These are phyloP conservation scores for Mycena polygramma DNA, from an alignment of 768 basidiomycete genomes.

Conservation along the genomic window DNA sequence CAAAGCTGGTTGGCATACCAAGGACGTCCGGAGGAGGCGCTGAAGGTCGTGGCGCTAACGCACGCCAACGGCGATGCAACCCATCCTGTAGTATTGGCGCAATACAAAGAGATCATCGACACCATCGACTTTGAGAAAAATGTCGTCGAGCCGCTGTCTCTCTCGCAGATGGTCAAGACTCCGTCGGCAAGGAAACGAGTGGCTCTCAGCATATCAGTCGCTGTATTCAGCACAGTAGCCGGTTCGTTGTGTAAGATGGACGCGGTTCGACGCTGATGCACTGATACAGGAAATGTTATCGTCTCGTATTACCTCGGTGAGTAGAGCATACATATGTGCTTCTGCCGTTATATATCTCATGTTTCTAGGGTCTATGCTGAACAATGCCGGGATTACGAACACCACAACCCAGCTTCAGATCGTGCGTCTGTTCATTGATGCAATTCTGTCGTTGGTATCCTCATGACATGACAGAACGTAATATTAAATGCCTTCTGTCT, in stretches of 20 bases:
- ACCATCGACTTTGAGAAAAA: constrained; percentile 48
- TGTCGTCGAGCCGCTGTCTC: constrained; percentile 34
- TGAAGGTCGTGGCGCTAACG: constrained; percentile 45
- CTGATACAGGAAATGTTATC: constrained; percentile 39
- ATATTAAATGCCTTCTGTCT: constrained; percentile 43
- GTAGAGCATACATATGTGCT: not conserved
- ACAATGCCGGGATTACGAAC: constrained; percentile 39
- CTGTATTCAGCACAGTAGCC: constrained; percentile 43
- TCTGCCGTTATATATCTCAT: not conserved
- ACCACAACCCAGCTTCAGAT: constrained; percentile 41
- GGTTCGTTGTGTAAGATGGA: constrained; percentile 20
- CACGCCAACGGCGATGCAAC: constrained; percentile 44
- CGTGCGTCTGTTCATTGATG: constrained; percentile 12
- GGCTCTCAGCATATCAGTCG: constrained; percentile 37
- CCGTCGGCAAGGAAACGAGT: constrained; percentile 41
- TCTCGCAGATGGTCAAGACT: constrained; percentile 39
- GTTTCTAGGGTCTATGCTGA: constrained; percentile 33
- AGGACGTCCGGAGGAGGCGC: constrained; percentile 46
- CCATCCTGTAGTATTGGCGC: constrained; percentile 44
- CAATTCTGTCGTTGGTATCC: not conserved
- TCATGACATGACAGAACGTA: constrained; percentile 35
- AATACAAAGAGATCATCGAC: constrained; percentile 51
- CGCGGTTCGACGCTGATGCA: not conserved
- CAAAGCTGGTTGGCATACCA: constrained; percentile 47
- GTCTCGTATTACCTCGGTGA: constrained; percentile 40